Evolutionary conservation across 345 rosid species (phyloP).

Genomic region (Euphorbia lathyris): DNA sequence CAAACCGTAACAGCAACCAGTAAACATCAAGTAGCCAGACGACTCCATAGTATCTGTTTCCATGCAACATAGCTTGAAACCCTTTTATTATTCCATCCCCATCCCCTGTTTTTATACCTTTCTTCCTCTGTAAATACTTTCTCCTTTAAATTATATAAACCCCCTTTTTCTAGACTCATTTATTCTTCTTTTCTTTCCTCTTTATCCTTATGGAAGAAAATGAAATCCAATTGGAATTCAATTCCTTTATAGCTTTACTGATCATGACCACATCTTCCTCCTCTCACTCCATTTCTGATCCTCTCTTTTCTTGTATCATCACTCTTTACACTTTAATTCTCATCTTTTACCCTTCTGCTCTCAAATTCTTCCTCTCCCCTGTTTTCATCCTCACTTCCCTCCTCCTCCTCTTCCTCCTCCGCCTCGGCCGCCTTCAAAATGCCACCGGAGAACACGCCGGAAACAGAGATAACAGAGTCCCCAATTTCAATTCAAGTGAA

Average conservation of each 20-base stretch:
- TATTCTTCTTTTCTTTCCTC: background rate
- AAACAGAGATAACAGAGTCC: background rate
- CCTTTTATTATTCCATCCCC: constrained; percentile 4
- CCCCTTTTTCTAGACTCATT: too few relatives aligned
- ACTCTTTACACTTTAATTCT: constrained; percentile 48
- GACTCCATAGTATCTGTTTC: too few relatives aligned
- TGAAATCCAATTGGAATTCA: constrained; percentile 15
- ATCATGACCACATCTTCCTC: background rate
- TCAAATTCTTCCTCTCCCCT: constrained; percentile 43
- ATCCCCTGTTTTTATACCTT: background rate
- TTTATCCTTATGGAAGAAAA: constrained; percentile 34
- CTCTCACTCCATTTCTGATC: constrained; percentile 25
- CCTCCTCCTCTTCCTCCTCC: constrained; percentile 49
- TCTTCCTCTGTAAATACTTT: background rate
- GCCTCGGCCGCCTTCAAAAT: constrained; percentile 28
- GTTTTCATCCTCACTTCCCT: constrained; percentile 45
- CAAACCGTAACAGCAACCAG: too few relatives aligned
- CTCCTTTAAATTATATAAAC: background rate
- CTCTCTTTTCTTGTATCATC: constrained; percentile 55
- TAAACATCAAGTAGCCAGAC: too few relatives aligned
- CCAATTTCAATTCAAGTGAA: too few relatives aligned
- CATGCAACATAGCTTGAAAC: too few relatives aligned
- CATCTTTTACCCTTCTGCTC: constrained; percentile 46
- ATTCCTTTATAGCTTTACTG: background rate
- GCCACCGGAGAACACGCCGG: background rate